Percentiles rank a stretch among this genome's conserved stretches.
Conservation (phyloP, 1,284 basidiomycete genomes). For the Boletus austroedulis region DNA sequence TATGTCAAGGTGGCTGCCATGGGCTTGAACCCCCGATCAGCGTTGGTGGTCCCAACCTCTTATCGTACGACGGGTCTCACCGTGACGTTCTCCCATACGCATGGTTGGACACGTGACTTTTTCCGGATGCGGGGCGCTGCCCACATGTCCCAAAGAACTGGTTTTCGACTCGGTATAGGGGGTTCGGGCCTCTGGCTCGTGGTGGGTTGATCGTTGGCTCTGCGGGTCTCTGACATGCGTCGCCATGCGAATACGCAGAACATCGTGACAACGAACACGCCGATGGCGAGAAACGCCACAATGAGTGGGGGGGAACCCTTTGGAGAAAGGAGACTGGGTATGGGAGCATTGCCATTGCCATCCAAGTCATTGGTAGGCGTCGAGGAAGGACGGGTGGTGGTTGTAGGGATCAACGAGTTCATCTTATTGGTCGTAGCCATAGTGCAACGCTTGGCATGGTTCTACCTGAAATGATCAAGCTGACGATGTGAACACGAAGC, state of each 20-base stretch:
- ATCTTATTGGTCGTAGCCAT: constrained; percentile 20
- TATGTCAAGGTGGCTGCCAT: constrained; percentile 18
- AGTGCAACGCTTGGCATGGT: constrained; percentile 15
- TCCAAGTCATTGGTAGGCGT: constrained; percentile 1
- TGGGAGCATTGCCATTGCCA: not conserved
- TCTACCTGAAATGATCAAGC: constrained; percentile 1
- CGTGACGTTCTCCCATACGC: constrained; percentile 32
- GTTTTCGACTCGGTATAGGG: constrained; percentile 27
- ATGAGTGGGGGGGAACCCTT: constrained; percentile 46
- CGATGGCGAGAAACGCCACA: constrained; percentile 50
- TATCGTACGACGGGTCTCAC: constrained; percentile 20
- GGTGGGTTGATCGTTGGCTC: not conserved
- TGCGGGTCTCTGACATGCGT: constrained; percentile 33
- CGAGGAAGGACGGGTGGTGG: constrained; percentile 6
- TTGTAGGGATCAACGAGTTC: constrained; percentile 7
- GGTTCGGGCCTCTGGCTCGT: not conserved
- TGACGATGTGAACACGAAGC: constrained; percentile 4
- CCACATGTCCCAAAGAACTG: constrained; percentile 46
- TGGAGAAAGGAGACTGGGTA: constrained; percentile 25
- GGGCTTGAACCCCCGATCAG: constrained; percentile 18
- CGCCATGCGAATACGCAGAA: constrained; percentile 44
- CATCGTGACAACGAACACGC: constrained; percentile 44
- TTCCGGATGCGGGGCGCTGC: constrained; percentile 4
- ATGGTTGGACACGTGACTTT: not conserved
- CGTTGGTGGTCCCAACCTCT: not conserved